These are phyloP conservation scores for Citrus medica DNA, from an alignment of 345 rosid species.

Conservation along the genomic window DNA sequence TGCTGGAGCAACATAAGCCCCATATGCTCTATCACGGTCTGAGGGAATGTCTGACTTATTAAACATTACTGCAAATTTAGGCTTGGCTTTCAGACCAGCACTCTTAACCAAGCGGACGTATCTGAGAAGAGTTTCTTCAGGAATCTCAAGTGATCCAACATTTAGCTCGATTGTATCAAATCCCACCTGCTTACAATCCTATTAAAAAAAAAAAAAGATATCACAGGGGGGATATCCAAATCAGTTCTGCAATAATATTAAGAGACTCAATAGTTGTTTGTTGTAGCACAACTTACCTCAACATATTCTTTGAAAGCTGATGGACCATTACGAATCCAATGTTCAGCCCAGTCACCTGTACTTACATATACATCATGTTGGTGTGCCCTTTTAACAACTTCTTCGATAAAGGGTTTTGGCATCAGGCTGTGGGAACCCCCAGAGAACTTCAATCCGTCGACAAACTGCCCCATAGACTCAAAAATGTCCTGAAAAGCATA, in stretches of 20 bases:
- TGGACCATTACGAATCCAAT: slow-evolving; percentile 62
- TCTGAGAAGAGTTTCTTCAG: slow-evolving; percentile 83
- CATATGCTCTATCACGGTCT: slow-evolving; percentile 61
- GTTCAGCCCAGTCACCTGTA: slow-evolving; percentile 93
- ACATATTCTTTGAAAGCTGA: slow-evolving; percentile 76
- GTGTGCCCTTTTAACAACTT: slow-evolving; percentile 71
- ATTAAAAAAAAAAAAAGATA: not conserved
- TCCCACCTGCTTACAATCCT: slow-evolving; percentile 91
- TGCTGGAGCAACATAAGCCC: slow-evolving; percentile 64
- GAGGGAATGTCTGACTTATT: slow-evolving; percentile 73
- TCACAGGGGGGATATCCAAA: not conserved
- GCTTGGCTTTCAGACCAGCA: slow-evolving; percentile 81
- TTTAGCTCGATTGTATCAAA: slow-evolving; percentile 85
- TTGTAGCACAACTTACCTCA: slow-evolving; percentile 38
- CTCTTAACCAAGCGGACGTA: slow-evolving; percentile 77
- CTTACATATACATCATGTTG: slow-evolving; percentile 81
- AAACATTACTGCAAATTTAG: slow-evolving; percentile 68
- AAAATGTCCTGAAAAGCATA: slow-evolving; percentile 60
- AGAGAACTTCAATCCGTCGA: slow-evolving; percentile 84
- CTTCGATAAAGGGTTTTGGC: slow-evolving; percentile 65
- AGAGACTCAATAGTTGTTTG: not conserved
- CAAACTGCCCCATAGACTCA: slow-evolving; percentile 80
- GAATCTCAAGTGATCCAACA: slow-evolving; percentile 70
- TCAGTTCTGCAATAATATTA: not conserved
- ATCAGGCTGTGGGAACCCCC: slow-evolving; percentile 83